Percentiles rank a stretch among this genome's conserved stretches.
Evolutionary conservation across 306 rosid genomes (phyloP).

Genomic region (Glycine tomentella): DNA sequence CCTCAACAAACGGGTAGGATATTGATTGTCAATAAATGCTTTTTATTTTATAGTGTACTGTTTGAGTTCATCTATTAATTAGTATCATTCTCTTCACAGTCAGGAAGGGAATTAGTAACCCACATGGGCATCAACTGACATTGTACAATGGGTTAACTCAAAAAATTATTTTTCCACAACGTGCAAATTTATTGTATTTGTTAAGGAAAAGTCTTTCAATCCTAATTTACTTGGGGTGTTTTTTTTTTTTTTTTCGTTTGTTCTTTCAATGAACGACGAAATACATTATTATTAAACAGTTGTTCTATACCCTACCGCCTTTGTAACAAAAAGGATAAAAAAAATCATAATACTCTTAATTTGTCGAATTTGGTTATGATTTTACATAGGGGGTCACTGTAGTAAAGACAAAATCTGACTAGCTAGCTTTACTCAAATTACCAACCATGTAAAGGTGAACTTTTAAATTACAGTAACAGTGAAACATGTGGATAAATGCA

Average conservation of each 20-base stretch:
- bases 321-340: not conserved
- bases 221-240: not conserved
- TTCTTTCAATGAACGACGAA: not conserved
- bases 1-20: too few relatives aligned
- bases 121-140: slow-evolving; percentile 51
- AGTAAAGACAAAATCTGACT: slow-evolving; percentile 10
- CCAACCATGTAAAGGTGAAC: not conserved
- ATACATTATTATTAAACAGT: not conserved
- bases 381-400: not conserved
- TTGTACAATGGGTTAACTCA: slow-evolving; percentile 5
- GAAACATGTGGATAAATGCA: not conserved
- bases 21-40: too few relatives aligned
- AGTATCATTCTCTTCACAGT: slow-evolving; percentile 35
- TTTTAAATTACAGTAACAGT: not conserved
- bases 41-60: slow-evolving; percentile 5
- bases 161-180: slow-evolving; percentile 5
- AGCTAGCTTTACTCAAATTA: slow-evolving; percentile 20
- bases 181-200: not conserved
- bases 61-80: slow-evolving; percentile 32
- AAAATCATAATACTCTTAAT: not conserved
- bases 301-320: not conserved
- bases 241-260: not conserved
- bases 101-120: slow-evolving; percentile 44
- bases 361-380: not conserved
- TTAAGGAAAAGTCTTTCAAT: not conserved